phyloP scores from a whole-genome alignment of 345 rosid genomes.

The Lenwebbia sp. region DNA sequence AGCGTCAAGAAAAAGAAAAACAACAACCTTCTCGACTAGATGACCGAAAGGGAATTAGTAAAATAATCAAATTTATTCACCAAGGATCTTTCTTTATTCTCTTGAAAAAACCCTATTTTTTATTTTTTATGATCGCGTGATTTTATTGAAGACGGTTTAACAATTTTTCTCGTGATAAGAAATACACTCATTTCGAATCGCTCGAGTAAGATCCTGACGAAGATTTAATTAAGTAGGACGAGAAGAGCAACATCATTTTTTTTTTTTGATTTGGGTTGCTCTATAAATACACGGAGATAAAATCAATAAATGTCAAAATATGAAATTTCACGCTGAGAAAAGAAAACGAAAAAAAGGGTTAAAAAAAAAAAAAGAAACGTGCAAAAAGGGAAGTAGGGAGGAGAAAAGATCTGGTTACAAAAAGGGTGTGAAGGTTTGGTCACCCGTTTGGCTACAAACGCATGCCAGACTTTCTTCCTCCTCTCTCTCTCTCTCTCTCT shows the following conservation, averaged over 20 bases:
- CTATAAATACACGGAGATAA: background rate
- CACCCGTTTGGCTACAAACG: background rate
- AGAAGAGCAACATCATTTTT: no score
- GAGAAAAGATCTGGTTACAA: background rate
- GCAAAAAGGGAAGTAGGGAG: no score
- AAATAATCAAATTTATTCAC: background rate
- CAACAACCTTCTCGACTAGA: background rate
- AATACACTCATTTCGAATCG: no score
- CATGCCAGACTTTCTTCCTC: background rate
- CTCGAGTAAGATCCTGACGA: no score
- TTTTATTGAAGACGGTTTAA: background rate
- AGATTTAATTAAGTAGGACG: no score
- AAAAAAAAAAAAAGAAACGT: no score
- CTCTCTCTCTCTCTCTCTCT: background rate
- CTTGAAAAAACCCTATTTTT: background rate
- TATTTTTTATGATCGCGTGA: fast-evolving
- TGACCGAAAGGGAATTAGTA: background rate
- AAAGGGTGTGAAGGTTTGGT: background rate
- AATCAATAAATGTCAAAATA: background rate
- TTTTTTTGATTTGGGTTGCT: background rate
- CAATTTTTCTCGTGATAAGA: no score
- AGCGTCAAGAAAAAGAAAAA: background rate
- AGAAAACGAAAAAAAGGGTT: no score
- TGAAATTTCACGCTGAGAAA: background rate
- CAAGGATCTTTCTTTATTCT: background rate